Conservation (phyloP, 140 eudicot genomes). For the Oenanthe javanica region DNA sequence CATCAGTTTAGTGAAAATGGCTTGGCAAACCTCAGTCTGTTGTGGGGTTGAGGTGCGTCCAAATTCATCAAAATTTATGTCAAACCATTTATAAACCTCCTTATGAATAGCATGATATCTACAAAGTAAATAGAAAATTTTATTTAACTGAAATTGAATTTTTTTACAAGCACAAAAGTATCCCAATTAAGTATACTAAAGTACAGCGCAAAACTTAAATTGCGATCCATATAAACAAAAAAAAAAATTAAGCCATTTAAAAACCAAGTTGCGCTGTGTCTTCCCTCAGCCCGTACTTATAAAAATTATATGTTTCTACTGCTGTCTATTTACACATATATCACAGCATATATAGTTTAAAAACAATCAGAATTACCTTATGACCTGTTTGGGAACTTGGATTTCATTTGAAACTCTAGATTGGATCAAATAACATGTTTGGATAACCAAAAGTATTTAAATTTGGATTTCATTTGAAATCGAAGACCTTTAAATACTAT, state of each 20-base stretch:
- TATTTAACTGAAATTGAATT: background rate
- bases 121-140: background rate
- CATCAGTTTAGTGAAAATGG: constrained; percentile 58
- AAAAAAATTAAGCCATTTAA: background rate
- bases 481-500: too few relatives aligned
- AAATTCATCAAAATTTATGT: constrained; percentile 78
- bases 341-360: background rate
- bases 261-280: background rate
- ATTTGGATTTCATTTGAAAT: too few relatives aligned
- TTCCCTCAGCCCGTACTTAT: background rate
- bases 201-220: background rate
- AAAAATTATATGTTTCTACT: background rate
- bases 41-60: constrained; percentile 89
- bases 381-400: too few relatives aligned
- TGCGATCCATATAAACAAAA: background rate
- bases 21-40: constrained; percentile 93
- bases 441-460: too few relatives aligned
- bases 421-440: too few relatives aligned
- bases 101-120: constrained; percentile 91
- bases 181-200: background rate
- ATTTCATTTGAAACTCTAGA: background rate
- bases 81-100: constrained; percentile 80
- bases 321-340: background rate
- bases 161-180: background rate
- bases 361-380: background rate